Conservation (phyloP, 2,329 filamentous ascomycete species). For the Fusarium dlaminii region DNA sequence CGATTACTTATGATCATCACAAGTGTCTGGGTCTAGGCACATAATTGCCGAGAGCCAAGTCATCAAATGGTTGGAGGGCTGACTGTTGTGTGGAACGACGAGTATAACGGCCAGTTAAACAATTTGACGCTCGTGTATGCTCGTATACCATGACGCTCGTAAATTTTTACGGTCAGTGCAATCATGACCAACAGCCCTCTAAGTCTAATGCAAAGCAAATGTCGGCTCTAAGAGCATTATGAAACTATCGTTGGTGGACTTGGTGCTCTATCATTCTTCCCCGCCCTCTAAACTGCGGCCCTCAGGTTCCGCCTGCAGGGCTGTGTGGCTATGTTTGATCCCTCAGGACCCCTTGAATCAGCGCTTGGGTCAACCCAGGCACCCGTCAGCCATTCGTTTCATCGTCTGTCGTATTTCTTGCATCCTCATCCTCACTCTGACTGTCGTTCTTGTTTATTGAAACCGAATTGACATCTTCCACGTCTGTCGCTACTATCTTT, state of each 20-base stretch:
- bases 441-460: constrained; percentile 6
- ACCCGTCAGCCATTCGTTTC: constrained; percentile 10
- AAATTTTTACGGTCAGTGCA: constrained; percentile 4
- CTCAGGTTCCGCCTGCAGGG: constrained; percentile 38
- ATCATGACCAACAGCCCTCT: neutral
- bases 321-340: constrained; percentile 39
- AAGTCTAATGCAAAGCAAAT: neutral
- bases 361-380: constrained; percentile 15
- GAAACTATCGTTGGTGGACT: constrained; percentile 32
- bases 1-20: neutral
- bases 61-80: neutral
- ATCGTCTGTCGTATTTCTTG: constrained; percentile 2
- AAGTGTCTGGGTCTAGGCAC: constrained; percentile 9
- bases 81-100: neutral
- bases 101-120: neutral
- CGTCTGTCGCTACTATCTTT: constrained; percentile 15
- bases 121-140: neutral
- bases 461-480: neutral
- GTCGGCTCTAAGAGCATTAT: constrained; percentile 33
- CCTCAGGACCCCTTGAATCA: constrained; percentile 32
- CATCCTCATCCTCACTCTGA: neutral
- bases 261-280: constrained; percentile 6
- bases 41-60: constrained; percentile 28
- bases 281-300: constrained; percentile 29
- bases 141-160: neutral